Evolutionary conservation across 2,329 filamentous ascomycete species (phyloP).

Genomic region (Xylaria sp.): DNA sequence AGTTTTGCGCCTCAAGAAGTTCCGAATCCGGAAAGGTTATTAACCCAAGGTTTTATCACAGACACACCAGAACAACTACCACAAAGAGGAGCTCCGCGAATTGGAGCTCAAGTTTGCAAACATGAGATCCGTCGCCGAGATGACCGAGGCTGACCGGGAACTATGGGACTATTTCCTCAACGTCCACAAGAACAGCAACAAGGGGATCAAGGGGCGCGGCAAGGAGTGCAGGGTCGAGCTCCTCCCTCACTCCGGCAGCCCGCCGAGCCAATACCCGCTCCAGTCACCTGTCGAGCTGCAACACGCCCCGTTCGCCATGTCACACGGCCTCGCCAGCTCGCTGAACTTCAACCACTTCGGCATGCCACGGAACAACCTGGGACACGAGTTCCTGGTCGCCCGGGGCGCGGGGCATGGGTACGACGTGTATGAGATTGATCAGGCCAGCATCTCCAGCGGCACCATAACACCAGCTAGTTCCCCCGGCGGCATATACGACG

Average conservation of each 20-base stretch:
- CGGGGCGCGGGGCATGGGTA: slow-evolving; percentile 48
- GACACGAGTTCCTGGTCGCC: slow-evolving; percentile 46
- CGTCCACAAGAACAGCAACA: slow-evolving; percentile 98
- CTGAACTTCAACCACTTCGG: slow-evolving; percentile 36
- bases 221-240: slow-evolving; percentile 76
- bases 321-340: slow-evolving; percentile 37
- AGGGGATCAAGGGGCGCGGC: slow-evolving; percentile 95
- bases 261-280: slow-evolving; percentile 39
- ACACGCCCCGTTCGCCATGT: slow-evolving; percentile 37
- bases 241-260: slow-evolving; percentile 29
- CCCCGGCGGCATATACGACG: slow-evolving; percentile 56
- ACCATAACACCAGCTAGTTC: slow-evolving; percentile 51
- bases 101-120: slow-evolving; percentile 76
- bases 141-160: slow-evolving; percentile 76
- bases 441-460: slow-evolving; percentile 50
- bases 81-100: slow-evolving; percentile 75
- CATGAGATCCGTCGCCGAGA: slow-evolving; percentile 68
- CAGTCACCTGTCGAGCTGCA: slow-evolving; percentile 42
- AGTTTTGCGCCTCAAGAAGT: slow-evolving; percentile 29
- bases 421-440: slow-evolving; percentile 60
- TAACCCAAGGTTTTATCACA: slow-evolving; percentile 11
- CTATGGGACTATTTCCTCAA: slow-evolving; percentile 85
- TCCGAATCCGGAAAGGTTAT: neutral
- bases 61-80: slow-evolving; percentile 90
- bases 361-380: slow-evolving; percentile 36